These are phyloP conservation scores for Phoenix dactylifera DNA, from an alignment of 176 grass and related monocot species.

Conservation along the genomic window DNA sequence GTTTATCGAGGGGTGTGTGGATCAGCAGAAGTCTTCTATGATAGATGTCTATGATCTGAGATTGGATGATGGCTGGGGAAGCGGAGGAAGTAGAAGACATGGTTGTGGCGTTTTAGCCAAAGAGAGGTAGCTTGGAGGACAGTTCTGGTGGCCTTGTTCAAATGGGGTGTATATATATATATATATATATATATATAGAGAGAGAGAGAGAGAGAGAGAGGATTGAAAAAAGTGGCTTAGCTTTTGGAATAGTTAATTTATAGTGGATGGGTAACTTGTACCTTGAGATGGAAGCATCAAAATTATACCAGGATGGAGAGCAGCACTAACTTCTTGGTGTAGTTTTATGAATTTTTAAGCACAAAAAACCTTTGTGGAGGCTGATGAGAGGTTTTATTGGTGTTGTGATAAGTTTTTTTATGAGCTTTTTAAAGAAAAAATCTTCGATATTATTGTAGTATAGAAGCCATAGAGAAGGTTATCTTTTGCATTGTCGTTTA, in stretches of 20 bases:
- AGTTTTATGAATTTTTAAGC: too few species aligned
- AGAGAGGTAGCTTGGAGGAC: neutral
- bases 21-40: conserved; percentile 54
- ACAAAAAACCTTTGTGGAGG: too few species aligned
- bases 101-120: neutral
- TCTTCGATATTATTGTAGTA: too few species aligned
- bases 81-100: conserved; percentile 30
- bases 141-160: neutral
- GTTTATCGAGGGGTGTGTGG: conserved; percentile 38
- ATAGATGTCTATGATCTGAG: conserved; percentile 23
- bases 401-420: too few species aligned
- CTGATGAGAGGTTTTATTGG: too few species aligned
- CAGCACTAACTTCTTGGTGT: too few species aligned
- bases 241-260: too few species aligned
- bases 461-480: too few species aligned
- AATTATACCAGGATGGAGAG: too few species aligned
- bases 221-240: neutral
- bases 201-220: too few species aligned
- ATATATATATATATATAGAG: conserved; percentile 3
- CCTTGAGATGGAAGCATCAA: neutral
- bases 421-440: too few species aligned
- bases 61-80: conserved; percentile 4
- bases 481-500: too few species aligned
- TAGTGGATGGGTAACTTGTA: neutral
- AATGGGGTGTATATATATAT: neutral